Evolutionary conservation across 306 rosid genomes (phyloP).

Genomic region (Elaeagnus macrophylla): DNA sequence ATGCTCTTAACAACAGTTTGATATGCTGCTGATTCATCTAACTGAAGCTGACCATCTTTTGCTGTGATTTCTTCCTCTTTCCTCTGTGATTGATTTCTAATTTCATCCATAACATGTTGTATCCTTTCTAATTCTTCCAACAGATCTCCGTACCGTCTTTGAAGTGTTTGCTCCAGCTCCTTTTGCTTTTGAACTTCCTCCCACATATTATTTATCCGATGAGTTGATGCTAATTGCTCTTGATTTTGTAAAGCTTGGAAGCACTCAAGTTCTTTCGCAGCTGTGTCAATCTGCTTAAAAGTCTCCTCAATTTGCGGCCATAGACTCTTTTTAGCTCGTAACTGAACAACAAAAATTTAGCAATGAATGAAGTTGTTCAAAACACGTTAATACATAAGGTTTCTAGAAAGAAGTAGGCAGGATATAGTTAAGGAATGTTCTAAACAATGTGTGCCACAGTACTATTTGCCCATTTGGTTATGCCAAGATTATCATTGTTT

Average conservation of each 20-base stretch:
- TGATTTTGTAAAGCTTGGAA: constrained; percentile 76
- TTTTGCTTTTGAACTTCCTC: constrained; percentile 77
- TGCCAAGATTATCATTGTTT: too few species aligned
- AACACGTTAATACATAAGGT: background rate
- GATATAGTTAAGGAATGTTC: too few species aligned
- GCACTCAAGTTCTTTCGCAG: constrained; percentile 85
- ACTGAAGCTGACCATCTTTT: constrained; percentile 27
- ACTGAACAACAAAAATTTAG: constrained; percentile 31
- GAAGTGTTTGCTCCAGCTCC: constrained; percentile 69
- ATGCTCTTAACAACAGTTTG: constrained; percentile 16
- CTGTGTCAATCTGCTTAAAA: constrained; percentile 77
- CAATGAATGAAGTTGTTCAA: background rate
- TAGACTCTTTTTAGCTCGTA: constrained; percentile 54
- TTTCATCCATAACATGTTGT: constrained; percentile 36
- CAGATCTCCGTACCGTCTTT: constrained; percentile 62
- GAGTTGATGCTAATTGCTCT: constrained; percentile 71
- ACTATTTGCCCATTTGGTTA: too few species aligned
- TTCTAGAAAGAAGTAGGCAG: background rate
- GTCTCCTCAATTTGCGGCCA: constrained; percentile 89
- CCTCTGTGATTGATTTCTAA: constrained; percentile 35
- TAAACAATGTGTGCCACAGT: too few species aligned
- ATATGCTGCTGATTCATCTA: constrained; percentile 29
- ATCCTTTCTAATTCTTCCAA: constrained; percentile 45
- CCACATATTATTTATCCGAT: constrained; percentile 61
- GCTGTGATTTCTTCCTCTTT: constrained; percentile 49